These are phyloP conservation scores for Diaporthe sp. DNA, from an alignment of 2,329 filamentous ascomycete genomes.

Conservation along the genomic window DNA sequence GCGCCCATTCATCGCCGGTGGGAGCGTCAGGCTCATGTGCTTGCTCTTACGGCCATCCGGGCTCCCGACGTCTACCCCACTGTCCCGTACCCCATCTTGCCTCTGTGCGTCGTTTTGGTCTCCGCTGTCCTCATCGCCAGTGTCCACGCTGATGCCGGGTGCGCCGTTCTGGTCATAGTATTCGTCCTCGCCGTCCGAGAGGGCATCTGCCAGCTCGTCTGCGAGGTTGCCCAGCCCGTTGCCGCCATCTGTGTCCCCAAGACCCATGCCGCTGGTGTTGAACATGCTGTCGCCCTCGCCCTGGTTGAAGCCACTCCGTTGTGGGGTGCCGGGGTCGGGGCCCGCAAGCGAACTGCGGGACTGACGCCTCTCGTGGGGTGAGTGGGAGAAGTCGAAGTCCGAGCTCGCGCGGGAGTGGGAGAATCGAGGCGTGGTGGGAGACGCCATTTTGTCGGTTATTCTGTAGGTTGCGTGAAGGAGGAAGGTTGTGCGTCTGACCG, in stretches of 20 bases:
- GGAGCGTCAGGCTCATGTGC: slow-evolving; percentile 56
- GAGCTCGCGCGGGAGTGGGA: slow-evolving; percentile 68
- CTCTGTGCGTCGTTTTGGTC: slow-evolving; percentile 34
- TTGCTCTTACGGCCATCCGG: slow-evolving; percentile 41
- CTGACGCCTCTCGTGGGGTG: slow-evolving; percentile 57
- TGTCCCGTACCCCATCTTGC: slow-evolving; percentile 50
- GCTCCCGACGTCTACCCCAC: slow-evolving; percentile 54
- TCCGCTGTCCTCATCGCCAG: slow-evolving; percentile 14
- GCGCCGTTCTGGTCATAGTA: slow-evolving; percentile 55
- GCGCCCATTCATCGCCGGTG: slow-evolving; percentile 51
- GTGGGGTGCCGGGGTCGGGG: slow-evolving; percentile 58
- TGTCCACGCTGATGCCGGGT: slow-evolving; percentile 52
- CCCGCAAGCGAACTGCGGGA: slow-evolving; percentile 49
- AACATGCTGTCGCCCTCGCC: slow-evolving; percentile 59
- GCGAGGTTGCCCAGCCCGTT: slow-evolving; percentile 81
- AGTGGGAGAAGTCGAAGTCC: slow-evolving; percentile 59
- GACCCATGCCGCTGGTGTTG: slow-evolving; percentile 49
- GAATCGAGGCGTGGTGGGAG: slow-evolving; percentile 63
- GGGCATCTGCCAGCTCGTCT: slow-evolving; percentile 81
- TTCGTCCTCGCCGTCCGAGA: slow-evolving; percentile 72
- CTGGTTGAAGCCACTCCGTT: slow-evolving; percentile 60
- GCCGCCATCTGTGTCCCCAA: slow-evolving; percentile 51
- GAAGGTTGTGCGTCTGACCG: slow-evolving; percentile 15
- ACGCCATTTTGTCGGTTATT: slow-evolving; percentile 53
- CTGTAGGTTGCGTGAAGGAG: slow-evolving; percentile 12